Percentiles rank a stretch among this genome's conserved stretches.
Conservation (phyloP, 768 basidiomycete species). For the Lactarius hengduanensis region DNA sequence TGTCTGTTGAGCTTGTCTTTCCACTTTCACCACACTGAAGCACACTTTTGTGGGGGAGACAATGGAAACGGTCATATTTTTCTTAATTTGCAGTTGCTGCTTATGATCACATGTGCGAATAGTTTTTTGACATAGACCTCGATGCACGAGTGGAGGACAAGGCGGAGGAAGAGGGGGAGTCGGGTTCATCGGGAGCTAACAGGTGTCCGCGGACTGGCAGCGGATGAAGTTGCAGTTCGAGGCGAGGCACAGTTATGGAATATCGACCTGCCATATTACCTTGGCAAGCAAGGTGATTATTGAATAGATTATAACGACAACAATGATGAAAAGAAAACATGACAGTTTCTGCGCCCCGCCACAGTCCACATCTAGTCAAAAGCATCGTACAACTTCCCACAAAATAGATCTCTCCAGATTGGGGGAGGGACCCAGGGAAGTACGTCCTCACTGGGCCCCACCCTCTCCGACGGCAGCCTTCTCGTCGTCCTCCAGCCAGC, state of each 20-base stretch:
- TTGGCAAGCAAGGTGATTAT: no score
- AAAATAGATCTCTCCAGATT: not conserved
- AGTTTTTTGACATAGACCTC: not conserved
- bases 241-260: no score
- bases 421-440: conserved; percentile 4
- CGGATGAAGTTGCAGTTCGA: not conserved
- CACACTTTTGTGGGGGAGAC: no score
- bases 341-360: not conserved
- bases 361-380: conserved; percentile 9
- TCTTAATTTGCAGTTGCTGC: no score
- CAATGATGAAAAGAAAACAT: conserved; percentile 5
- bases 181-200: not conserved
- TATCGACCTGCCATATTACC: no score
- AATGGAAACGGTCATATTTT: no score
- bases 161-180: no score
- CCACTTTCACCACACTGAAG: no score
- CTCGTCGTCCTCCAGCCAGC: conserved; percentile 83
- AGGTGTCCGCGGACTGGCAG: not conserved
- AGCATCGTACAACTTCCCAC: conserved; percentile 7
- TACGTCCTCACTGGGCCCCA: conserved; percentile 20
- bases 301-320: conserved; percentile 3
- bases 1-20: no score
- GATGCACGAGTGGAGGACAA: not conserved
- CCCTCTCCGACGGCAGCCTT: conserved; percentile 56
- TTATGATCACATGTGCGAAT: no score